These are phyloP conservation scores for Clavispora santaluciae DNA, from an alignment of 805 yeast genomes.

Conservation along the genomic window DNA sequence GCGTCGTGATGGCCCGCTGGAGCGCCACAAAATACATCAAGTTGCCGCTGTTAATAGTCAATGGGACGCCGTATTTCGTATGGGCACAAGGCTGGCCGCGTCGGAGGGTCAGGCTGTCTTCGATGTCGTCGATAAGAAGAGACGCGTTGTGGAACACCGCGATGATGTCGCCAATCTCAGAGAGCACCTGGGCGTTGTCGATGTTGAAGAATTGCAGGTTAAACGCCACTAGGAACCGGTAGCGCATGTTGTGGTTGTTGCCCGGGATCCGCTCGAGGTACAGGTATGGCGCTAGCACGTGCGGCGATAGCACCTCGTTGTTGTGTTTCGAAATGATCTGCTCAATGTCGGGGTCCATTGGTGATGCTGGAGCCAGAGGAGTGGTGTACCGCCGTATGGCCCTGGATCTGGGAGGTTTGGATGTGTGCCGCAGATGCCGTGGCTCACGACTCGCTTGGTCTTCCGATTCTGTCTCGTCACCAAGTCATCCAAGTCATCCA, in stretches of 20 bases:
- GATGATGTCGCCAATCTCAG: slow-evolving; percentile 25
- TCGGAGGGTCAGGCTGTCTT: slow-evolving; percentile 66
- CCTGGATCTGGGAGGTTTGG: not conserved
- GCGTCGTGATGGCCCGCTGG: slow-evolving; percentile 32
- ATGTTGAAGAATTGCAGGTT: slow-evolving; percentile 30
- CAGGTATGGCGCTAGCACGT: slow-evolving; percentile 19
- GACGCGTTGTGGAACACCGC: slow-evolving; percentile 33
- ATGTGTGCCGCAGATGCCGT: no score
- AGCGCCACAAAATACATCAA: slow-evolving; percentile 75
- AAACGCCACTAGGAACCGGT: slow-evolving; percentile 28
- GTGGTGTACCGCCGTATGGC: not conserved
- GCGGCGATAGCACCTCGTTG: not conserved
- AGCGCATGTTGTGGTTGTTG: slow-evolving; percentile 28
- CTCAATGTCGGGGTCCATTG: slow-evolving; percentile 6
- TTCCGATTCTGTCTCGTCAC: no score
- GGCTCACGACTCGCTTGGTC: no score
- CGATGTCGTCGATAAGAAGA: slow-evolving; percentile 74
- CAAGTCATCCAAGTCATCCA: no score
- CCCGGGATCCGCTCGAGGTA: slow-evolving; percentile 31
- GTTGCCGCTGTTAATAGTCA: slow-evolving; percentile 78
- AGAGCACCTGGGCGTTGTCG: slow-evolving; percentile 17
- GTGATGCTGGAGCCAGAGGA: not conserved
- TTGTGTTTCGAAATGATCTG: slow-evolving; percentile 1
- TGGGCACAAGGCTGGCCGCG: slow-evolving; percentile 82
- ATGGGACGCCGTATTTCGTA: slow-evolving; percentile 67